Evolutionary conservation across 352 stramenopile genomes (phyloP).

Genomic region (Phytophthora foliorum): DNA sequence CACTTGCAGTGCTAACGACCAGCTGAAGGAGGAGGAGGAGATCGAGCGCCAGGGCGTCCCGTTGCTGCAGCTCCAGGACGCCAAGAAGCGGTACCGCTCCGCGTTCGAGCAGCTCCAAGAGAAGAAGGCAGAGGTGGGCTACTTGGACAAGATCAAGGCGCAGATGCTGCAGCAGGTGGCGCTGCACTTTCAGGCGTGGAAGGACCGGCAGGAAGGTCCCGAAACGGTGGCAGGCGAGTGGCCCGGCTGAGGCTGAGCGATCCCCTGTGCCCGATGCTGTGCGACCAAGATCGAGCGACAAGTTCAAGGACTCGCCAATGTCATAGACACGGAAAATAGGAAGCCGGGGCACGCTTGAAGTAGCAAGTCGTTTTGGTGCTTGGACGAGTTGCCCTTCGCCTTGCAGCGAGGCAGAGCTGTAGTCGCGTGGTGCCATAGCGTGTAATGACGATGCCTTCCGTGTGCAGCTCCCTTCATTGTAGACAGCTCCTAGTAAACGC

Average conservation of each 20-base stretch:
- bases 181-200: constrained; percentile 65
- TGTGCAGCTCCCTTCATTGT: too few species aligned
- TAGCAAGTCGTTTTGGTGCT: constrained; percentile 5
- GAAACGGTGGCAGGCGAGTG: constrained; percentile 15
- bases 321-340: constrained; percentile 15
- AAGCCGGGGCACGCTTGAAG: constrained; percentile 12
- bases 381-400: neutral
- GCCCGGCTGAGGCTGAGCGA: constrained; percentile 12
- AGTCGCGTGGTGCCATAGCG: neutral
- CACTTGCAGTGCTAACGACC: constrained; percentile 1
- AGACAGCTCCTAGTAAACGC: too few species aligned
- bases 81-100: constrained; percentile 67
- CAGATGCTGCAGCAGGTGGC: constrained; percentile 73
- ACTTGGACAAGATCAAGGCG: constrained; percentile 67
- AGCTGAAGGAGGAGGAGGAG: constrained; percentile 11
- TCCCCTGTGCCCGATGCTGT: neutral
- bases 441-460: too few species aligned
- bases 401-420: neutral
- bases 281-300: constrained; percentile 1
- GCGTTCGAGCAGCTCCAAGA: constrained; percentile 59
- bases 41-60: constrained; percentile 21
- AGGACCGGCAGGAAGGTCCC: constrained; percentile 21
- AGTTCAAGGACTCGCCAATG: neutral
- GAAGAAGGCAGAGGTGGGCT: constrained; percentile 62
- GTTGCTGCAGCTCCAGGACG: constrained; percentile 62